Base-by-base conservation (phyloP, 805 yeast genomes). In the Grigorovia humatica region DNA sequence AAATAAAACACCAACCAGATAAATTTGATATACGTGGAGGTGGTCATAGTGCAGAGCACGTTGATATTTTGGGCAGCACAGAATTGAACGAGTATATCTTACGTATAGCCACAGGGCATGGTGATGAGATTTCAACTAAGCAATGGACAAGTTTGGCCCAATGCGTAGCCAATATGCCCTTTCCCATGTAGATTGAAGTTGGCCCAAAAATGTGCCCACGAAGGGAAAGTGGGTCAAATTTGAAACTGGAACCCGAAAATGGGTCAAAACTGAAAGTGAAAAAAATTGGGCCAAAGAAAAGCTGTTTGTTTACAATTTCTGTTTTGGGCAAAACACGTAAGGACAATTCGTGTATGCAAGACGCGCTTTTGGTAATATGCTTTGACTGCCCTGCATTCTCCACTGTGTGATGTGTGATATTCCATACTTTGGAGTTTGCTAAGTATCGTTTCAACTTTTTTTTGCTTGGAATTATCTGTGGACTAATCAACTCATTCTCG, bases 21-120 rank as follows among this genome's bases (percentile, higher is more conserved):
- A 72, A 87, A 57, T 89, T 86, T 61, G 99, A 93, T 70, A 86
- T 93, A 38, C 78, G 99, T 57, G 99, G 99, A 27, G 99, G 99
- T 13, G 95, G 96, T 11, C 86, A 85, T 65, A 91, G 97, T 0
- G 97, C 98, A 1, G 99, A 93, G 61, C 99, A 93, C 67, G 99
- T 93, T 30, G 99, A 93, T 65, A 90, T 93, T 47, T 73, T 93
- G 47, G 99, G 99, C 1, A 82, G 95, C 55, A 88, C 97, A 0
- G 95, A 85, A 63, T 72, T 93, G 65, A 93, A 93, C 64, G 99
- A 93, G 63, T 71, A 90, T 61, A 73, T 93, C 12, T 71, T 91
- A 51, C 78, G 78, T 55, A 88, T 93, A 17, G 97, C 90, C 1
- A 74, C 87, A 44, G 99, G 99, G 0, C 66, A 74, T 40, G 96